Evolutionary conservation across 768 basidiomycete genomes (phyloP).

Genomic region (Agrocybe chaxingu): DNA sequence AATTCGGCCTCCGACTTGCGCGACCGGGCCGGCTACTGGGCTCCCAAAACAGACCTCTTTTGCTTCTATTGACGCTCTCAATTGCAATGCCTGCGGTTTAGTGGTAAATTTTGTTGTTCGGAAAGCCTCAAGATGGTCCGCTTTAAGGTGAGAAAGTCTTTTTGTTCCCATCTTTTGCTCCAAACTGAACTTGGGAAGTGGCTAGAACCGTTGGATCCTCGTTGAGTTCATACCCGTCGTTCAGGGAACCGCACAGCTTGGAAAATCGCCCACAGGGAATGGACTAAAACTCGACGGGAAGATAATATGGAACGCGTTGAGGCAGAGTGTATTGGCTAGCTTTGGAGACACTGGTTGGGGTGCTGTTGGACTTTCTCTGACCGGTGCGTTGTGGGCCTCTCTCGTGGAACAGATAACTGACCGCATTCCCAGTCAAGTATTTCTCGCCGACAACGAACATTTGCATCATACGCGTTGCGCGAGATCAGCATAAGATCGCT

Average conservation of each 20-base stretch:
- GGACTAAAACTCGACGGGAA: slow-evolving; percentile 47
- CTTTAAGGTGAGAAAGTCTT: slow-evolving; percentile 49
- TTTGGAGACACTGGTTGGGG: slow-evolving; percentile 92
- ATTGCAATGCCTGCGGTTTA: too few species aligned
- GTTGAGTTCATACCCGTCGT: slow-evolving; percentile 71
- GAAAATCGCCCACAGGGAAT: slow-evolving; percentile 19
- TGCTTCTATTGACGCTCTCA: too few species aligned
- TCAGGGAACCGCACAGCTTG: slow-evolving; percentile 18
- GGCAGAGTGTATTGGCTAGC: slow-evolving; percentile 63
- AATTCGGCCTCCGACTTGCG: too few species aligned
- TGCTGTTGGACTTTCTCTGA: slow-evolving; percentile 66
- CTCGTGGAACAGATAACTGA: not conserved
- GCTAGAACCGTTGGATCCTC: slow-evolving; percentile 84
- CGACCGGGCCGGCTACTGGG: too few species aligned
- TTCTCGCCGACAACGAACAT: slow-evolving; percentile 81
- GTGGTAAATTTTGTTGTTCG: too few species aligned
- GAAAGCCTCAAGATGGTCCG: slow-evolving; percentile 48
- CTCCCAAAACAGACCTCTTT: too few species aligned
- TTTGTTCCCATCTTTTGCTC: not conserved
- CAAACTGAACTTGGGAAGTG: slow-evolving; percentile 7
- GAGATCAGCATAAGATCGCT: slow-evolving; percentile 76
- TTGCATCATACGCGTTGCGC: slow-evolving; percentile 81
- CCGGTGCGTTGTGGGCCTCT: slow-evolving; percentile 40
- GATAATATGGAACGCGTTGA: slow-evolving; percentile 65
- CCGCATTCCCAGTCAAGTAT: slow-evolving; percentile 66